Percentiles rank a stretch among this genome's conserved stretches.
phyloP scores from a whole-genome alignment of 441 rosid species.

The Gossypium lobatum region DNA sequence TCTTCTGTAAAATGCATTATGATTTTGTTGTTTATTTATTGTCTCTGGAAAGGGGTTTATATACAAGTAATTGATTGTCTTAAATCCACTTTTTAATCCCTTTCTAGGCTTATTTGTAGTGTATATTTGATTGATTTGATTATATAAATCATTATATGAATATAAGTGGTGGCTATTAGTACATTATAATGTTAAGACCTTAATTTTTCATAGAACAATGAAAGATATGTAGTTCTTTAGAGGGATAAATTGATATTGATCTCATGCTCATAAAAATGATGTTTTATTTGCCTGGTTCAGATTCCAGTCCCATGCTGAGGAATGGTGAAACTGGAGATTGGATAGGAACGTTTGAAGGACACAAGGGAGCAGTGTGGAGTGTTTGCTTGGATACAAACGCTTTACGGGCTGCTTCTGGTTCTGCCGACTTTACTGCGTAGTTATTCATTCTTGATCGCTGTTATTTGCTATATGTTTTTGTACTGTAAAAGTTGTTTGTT shows the following conservation, averaged over 20 bases:
- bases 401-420: conserved; percentile 82
- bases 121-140: too few species aligned
- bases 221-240: too few species aligned
- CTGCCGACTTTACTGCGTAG: conserved; percentile 93
- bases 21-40: too few species aligned
- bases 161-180: neutral
- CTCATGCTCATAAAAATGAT: neutral
- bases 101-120: too few species aligned
- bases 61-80: neutral
- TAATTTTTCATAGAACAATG: too few species aligned
- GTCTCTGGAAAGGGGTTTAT: neutral
- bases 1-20: neutral
- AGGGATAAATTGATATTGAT: neutral
- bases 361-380: conserved; percentile 97
- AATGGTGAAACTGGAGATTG: conserved; percentile 98
- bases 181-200: too few species aligned
- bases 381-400: conserved; percentile 86
- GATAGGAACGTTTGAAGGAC: conserved; percentile 98
- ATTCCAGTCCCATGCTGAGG: conserved; percentile 89
- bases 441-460: conserved; percentile 7
- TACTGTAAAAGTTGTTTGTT: neutral
- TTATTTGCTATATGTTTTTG: neutral
- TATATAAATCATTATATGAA: too few species aligned
- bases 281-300: conserved; percentile 25
- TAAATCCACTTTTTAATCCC: neutral